Evolutionary conservation across 768 basidiomycete genomes (phyloP), one percentile per base, ranked within the genome.

Genomic region (Collybia nuda): DNA sequence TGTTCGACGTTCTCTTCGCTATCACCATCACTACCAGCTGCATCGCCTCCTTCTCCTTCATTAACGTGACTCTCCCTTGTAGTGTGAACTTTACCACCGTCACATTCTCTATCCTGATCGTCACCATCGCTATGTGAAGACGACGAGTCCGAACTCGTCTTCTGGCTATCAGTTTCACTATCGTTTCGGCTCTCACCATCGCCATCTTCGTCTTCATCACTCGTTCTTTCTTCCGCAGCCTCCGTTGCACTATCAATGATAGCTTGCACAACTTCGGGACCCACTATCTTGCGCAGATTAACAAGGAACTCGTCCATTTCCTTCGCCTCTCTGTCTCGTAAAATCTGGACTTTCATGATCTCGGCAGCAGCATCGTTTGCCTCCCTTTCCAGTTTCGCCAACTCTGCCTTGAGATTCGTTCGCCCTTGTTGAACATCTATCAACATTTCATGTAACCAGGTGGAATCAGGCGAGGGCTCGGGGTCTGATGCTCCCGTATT

Each of bases 281-380:
- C 41, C 12, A 49, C 21, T 14, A 49, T 11, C 17, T 35, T 4
- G 19, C 45, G 46, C 37, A 51, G 43, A 17, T 39, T 6, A 12
- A 21, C 17, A 18, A 52, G 17, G 6, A 48, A 49, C 18, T 9
- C 5, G 6, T 52, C 23, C n/a, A 47, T 21, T 17, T 44, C 39
- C 24, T 7, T 44, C 36, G 23, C 29, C 12, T 47, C 54, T 37
- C 35, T 52, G 19, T 55, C 47, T 47, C 48, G 14, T 8, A 45
- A 32, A 35, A 52, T 15, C 18, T 40, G 44, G 15, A 45, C 47
- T 6, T 19, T 36, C 7, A 15, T 51, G 9, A 49, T 8, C 6
- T 55, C 50, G 8, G 24, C 36, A 6, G 48, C 9, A 5, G 42
- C 45, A 8, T 45, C 50, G 12, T 52, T 38, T 4, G 39, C 37